Evolutionary conservation across 345 rosid species (phyloP).

Genomic region (Nasturtium officinale): DNA sequence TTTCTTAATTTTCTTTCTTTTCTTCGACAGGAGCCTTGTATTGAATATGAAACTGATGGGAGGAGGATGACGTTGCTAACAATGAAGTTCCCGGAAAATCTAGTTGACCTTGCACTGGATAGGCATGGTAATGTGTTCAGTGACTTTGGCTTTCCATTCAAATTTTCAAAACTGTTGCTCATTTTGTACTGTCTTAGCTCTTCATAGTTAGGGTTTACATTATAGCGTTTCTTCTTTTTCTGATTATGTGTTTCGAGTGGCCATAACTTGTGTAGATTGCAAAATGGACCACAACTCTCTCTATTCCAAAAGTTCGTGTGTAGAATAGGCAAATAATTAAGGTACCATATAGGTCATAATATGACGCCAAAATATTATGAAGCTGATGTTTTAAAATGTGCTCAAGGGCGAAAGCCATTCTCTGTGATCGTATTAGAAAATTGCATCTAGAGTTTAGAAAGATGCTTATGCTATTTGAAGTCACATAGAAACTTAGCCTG

Average conservation of each 20-base stretch:
- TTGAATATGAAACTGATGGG: constrained; percentile 53
- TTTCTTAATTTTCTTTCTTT: constrained; percentile 10
- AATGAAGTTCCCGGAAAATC: constrained; percentile 71
- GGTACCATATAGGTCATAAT: neutral
- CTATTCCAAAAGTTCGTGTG: neutral
- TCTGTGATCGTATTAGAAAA: neutral
- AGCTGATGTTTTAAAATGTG: constrained; percentile 14
- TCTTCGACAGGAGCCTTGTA: constrained; percentile 68
- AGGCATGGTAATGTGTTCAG: constrained; percentile 62
- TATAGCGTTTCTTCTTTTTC: neutral
- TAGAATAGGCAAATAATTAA: neutral
- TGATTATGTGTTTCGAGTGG: neutral
- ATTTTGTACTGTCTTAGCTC: neutral
- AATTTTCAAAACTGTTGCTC: constrained; percentile 7
- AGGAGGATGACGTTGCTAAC: constrained; percentile 58
- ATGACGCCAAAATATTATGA: neutral
- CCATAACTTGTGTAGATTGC: neutral
- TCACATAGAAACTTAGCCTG: constrained; percentile 1
- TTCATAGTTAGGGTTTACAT: neutral
- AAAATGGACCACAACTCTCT: neutral
- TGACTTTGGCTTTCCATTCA: constrained; percentile 23
- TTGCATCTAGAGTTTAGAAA: neutral
- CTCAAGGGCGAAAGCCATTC: neutral
- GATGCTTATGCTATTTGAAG: neutral
- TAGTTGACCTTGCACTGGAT: constrained; percentile 72